These are phyloP conservation scores for Glarea lozoyensis DNA, from an alignment of 495 filamentous ascomycete species.

Conservation along the genomic window DNA sequence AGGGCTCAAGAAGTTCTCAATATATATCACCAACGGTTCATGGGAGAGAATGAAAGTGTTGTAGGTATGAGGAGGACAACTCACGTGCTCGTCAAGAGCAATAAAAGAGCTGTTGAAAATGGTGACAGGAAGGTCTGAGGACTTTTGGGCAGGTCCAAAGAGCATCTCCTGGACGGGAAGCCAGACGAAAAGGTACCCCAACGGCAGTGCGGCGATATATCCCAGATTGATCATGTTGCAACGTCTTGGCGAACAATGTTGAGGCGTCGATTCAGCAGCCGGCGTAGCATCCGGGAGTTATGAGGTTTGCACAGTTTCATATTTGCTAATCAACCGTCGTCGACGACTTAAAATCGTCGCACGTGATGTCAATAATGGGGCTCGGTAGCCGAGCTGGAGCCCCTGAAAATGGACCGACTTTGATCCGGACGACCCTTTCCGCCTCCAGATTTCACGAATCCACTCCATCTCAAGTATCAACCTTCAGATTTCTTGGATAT, in stretches of 20 bases:
- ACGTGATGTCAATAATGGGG: too few relatives aligned
- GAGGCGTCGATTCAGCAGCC: neutral
- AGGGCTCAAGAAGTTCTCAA: constrained; percentile 42
- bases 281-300: neutral
- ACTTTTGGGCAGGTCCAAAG: constrained; percentile 3
- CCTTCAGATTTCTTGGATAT: too few relatives aligned
- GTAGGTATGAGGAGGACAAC: constrained; percentile 17
- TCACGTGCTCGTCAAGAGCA: constrained; percentile 14
- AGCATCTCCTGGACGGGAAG: constrained; percentile 18
- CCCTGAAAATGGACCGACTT: too few relatives aligned
- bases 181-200: constrained; percentile 19
- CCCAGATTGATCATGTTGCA: constrained; percentile 3
- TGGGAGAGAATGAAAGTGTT: constrained; percentile 31
- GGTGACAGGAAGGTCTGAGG: neutral
- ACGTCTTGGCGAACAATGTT: neutral
- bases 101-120: constrained; percentile 17
- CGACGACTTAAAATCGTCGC: too few relatives aligned
- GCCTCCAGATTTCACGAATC: too few relatives aligned
- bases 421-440: too few relatives aligned
- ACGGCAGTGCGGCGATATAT: constrained; percentile 15
- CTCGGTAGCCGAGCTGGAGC: too few relatives aligned
- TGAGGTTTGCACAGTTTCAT: neutral
- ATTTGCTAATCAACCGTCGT: too few relatives aligned
- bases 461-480: too few relatives aligned
- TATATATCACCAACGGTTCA: constrained; percentile 47